Percentiles rank a stretch among this genome's conserved stretches.
phyloP scores from a whole-genome alignment of 2,329 filamentous ascomycete species.

The Lasiodiplodia theobromae region DNA sequence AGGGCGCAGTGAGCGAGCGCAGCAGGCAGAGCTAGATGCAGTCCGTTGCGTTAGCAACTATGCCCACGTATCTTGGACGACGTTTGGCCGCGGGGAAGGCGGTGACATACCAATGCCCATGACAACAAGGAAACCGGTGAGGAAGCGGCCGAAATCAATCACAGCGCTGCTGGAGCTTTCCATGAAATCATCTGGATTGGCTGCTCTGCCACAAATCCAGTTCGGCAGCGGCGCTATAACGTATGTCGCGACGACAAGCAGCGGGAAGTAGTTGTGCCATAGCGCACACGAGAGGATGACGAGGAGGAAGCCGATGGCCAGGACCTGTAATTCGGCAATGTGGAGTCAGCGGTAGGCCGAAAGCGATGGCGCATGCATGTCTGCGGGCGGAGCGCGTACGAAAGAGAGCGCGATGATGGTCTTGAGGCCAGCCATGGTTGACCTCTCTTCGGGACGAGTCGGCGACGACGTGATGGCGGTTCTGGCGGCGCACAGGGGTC shows the following conservation, averaged over 20 bases:
- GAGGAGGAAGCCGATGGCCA: conserved; percentile 97
- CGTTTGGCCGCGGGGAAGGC: conserved; percentile 2
- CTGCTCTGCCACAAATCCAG: conserved; percentile 89
- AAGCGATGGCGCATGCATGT: background rate
- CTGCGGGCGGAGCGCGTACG: conserved; percentile 58
- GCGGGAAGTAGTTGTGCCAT: conserved; percentile 91
- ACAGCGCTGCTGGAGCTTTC: conserved; percentile 80
- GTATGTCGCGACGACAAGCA: conserved; percentile 96
- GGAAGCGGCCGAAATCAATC: conserved; percentile 92
- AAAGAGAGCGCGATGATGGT: conserved; percentile 99
- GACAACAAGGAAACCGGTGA: conserved; percentile 92
- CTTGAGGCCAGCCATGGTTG: conserved; percentile 83
- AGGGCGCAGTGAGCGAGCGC: conserved; percentile 86
- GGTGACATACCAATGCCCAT: conserved; percentile 84
- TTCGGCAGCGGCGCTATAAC: conserved; percentile 92
- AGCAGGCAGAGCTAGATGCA: conserved; percentile 75
- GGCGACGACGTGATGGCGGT: conserved; percentile 21
- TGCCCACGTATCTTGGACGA: background rate
- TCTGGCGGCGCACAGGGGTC: background rate
- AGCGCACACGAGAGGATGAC: conserved; percentile 97
- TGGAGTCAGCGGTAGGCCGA: conserved; percentile 5
- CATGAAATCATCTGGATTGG: conserved; percentile 96
- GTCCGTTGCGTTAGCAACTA: conserved; percentile 16
- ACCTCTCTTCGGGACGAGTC: conserved; percentile 39
- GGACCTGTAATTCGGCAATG: conserved; percentile 64